These are phyloP conservation scores for Neonectria magnoliae DNA, from an alignment of 2,329 filamentous ascomycete genomes.

Conservation along the genomic window DNA sequence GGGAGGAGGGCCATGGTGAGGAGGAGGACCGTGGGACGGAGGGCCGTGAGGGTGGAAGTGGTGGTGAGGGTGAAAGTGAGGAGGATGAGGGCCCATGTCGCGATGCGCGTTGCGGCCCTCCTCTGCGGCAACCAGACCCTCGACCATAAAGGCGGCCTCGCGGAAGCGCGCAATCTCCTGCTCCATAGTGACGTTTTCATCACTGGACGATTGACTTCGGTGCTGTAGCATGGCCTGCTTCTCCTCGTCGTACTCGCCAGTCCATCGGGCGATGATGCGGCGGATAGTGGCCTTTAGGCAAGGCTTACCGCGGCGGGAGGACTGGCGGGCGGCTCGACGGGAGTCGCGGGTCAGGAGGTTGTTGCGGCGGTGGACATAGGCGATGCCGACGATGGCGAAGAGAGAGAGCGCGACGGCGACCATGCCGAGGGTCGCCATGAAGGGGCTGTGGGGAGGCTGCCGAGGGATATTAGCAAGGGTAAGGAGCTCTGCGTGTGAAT, in stretches of 20 bases:
- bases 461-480: slow-evolving; percentile 22
- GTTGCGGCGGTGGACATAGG: slow-evolving; percentile 38
- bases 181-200: slow-evolving; percentile 53
- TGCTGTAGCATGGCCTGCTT: slow-evolving; percentile 36
- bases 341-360: slow-evolving; percentile 30
- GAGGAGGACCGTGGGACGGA: slow-evolving; percentile 2
- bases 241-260: slow-evolving; percentile 35
- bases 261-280: slow-evolving; percentile 45
- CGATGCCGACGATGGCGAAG: slow-evolving; percentile 39
- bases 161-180: slow-evolving; percentile 61
- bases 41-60: slow-evolving; percentile 22
- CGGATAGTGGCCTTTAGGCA: slow-evolving; percentile 42
- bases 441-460: slow-evolving; percentile 18
- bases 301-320: slow-evolving; percentile 40
- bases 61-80: slow-evolving; percentile 17
- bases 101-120: slow-evolving; percentile 43
- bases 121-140: slow-evolving; percentile 57
- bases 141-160: slow-evolving; percentile 56
- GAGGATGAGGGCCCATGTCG: slow-evolving; percentile 10
- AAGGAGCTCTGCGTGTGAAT: neutral
- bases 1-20: neutral
- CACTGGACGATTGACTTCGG: slow-evolving; percentile 24
- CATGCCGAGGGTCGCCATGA: slow-evolving; percentile 41
- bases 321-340: slow-evolving; percentile 38
- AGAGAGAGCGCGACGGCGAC: slow-evolving; percentile 38